phyloP scores from a whole-genome alignment of 257 asterid species.

The Solanum ahanhuiri region DNA sequence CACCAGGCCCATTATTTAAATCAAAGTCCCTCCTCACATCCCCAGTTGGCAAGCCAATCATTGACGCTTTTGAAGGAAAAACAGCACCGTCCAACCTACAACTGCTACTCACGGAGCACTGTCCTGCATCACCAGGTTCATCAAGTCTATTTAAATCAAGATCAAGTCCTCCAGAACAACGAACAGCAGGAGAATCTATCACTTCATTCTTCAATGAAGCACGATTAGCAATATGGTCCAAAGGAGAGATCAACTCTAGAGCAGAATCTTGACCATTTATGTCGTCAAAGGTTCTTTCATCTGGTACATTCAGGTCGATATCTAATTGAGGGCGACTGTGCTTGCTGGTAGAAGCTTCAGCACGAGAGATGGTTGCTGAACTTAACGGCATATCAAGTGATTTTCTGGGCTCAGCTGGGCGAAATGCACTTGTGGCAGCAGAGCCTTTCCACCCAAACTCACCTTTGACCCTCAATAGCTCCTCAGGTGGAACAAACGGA shows the following conservation, averaged over 20 bases:
- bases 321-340: slow-evolving; percentile 31
- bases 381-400: slow-evolving; percentile 21
- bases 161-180: slow-evolving; percentile 30
- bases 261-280: slow-evolving; percentile 25
- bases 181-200: slow-evolving; percentile 13
- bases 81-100: slow-evolving; percentile 11
- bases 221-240: slow-evolving; percentile 8
- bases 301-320: slow-evolving; percentile 46
- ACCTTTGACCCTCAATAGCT: slow-evolving; percentile 61
- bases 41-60: slow-evolving; percentile 14
- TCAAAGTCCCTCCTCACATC: slow-evolving; percentile 40
- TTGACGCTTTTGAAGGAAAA: slow-evolving; percentile 12
- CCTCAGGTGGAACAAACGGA: slow-evolving; percentile 81
- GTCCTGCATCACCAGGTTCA: slow-evolving; percentile 26
- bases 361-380: slow-evolving; percentile 7
- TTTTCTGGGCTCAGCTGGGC: slow-evolving; percentile 97
- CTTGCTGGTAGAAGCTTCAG: slow-evolving; percentile 39
- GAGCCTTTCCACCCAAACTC: slow-evolving; percentile 96
- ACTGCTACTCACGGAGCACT: slow-evolving; percentile 23
- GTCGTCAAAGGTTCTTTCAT: slow-evolving; percentile 40
- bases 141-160: slow-evolving; percentile 39
- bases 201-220: slow-evolving; percentile 11
- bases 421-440: slow-evolving; percentile 93
- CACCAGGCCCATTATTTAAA: slow-evolving; percentile 36
- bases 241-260: slow-evolving; percentile 8